Percentiles rank a stretch among this genome's conserved stretches.
Evolutionary conservation across 2,329 filamentous ascomycete species (phyloP).

Genomic region (Tothia fuscella): DNA sequence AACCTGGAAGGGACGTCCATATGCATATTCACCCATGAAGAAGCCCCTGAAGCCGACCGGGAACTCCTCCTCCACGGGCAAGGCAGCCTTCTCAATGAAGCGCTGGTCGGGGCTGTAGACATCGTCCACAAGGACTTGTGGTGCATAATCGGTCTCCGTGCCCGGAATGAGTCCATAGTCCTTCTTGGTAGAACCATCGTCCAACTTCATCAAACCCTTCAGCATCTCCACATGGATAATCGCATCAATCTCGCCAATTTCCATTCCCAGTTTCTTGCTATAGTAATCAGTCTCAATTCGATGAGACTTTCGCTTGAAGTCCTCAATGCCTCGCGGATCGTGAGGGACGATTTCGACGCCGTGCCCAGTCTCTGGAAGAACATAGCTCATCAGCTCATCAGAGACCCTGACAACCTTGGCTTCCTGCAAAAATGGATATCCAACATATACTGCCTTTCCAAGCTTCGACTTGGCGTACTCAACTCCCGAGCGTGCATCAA

Average conservation of each 20-base stretch:
- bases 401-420: slow-evolving; percentile 80
- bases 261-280: slow-evolving; percentile 81
- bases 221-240: slow-evolving; percentile 89
- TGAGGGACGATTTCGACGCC: slow-evolving; percentile 57
- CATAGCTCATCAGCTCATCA: slow-evolving; percentile 87
- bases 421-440: slow-evolving; percentile 91
- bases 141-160: slow-evolving; percentile 79
- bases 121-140: slow-evolving; percentile 79
- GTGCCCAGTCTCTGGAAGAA: slow-evolving; percentile 51
- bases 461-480: slow-evolving; percentile 67
- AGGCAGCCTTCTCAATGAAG: slow-evolving; percentile 79
- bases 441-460: slow-evolving; percentile 77
- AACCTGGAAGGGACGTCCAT: slow-evolving; percentile 80
- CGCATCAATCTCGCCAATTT: slow-evolving; percentile 77
- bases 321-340: slow-evolving; percentile 60
- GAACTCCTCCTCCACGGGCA: slow-evolving; percentile 86
- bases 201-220: slow-evolving; percentile 79
- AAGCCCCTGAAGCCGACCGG: slow-evolving; percentile 73
- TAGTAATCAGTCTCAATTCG: slow-evolving; percentile 77
- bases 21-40: slow-evolving; percentile 88
- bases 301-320: slow-evolving; percentile 74
- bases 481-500: slow-evolving; percentile 57
- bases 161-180: slow-evolving; percentile 81
- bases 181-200: slow-evolving; percentile 82
- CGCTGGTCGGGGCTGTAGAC: slow-evolving; percentile 85